Evolutionary conservation across 768 basidiomycete species (phyloP), one percentile per base, ranked within the genome.

Genomic region (Termitomyces sp.): DNA sequence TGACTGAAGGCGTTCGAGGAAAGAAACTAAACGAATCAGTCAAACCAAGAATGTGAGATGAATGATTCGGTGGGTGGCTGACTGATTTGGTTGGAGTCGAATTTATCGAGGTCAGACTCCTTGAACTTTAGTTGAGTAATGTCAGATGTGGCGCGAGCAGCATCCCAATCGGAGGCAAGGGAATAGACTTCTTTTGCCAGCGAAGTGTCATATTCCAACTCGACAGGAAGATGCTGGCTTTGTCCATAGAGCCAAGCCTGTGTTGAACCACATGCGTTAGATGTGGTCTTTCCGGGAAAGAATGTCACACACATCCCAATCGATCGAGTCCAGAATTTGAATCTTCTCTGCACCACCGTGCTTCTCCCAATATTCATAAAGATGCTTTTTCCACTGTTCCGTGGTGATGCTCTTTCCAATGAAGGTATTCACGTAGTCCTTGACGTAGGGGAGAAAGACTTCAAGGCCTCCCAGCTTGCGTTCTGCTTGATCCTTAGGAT

Each of bases 211-310:
- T 92, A 94, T 58, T 84, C 77, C 72, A 91, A 78, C 58, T 86
- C 74, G 0, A 85, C 88, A 1, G 91, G 91, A 12, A 96, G 81
- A 59, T 81, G 75, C 6, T 78, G 61, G 3, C 93, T 91, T 68
- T 90, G 86, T 36, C 93, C 93, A 61, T 88, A 83, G 34, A 96
- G 71, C 93, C 93, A 96, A 13, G 81, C 83, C 88, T 89, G 54
- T 28, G 36, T 37, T 13, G 26, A 18, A 47, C 26, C 24, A 13
- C 26, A 28, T 29, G 12, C n/a, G 8, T 52, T 15, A 29, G 26
- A 39, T 6, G 26, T 29, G 24, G 20, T n/a, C 9, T 26, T 34
- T 5, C 10, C 3, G 33, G 22, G 47, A n/a, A 20, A 28, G 41
- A 15, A 48, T 24, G 26, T 51, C 12, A 33, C 85, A 61, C 64